A percentile compares a stretch with the other conserved stretches of the same genome.
phyloP scores from a whole-genome alignment of 768 basidiomycete species.

The Austroboletus eburneus region DNA sequence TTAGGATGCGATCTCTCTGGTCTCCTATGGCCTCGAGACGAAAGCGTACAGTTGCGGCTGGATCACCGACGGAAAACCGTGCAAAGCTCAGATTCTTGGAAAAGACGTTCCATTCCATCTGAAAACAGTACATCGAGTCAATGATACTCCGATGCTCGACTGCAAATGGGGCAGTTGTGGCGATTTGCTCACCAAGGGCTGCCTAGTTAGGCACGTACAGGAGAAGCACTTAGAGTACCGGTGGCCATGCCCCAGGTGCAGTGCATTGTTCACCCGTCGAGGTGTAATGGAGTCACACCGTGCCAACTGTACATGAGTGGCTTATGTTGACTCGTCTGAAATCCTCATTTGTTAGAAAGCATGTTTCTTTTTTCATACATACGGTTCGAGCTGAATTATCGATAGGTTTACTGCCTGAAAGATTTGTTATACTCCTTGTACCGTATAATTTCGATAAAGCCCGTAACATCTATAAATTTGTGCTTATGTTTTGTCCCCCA shows the following conservation, averaged over 20 bases:
- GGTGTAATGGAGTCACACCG: slow-evolving; percentile 17
- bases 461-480: neutral
- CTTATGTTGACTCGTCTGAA: neutral
- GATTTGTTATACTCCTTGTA: neutral
- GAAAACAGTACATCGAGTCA: slow-evolving; percentile 7
- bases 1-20: slow-evolving; percentile 11
- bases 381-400: neutral
- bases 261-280: slow-evolving; percentile 16
- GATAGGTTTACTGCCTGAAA: neutral
- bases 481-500: neutral
- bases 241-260: slow-evolving; percentile 24
- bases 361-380: neutral
- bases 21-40: slow-evolving; percentile 1
- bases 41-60: slow-evolving; percentile 11
- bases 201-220: slow-evolving; percentile 21
- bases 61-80: slow-evolving; percentile 7
- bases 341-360: neutral
- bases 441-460: neutral
- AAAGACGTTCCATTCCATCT: slow-evolving; percentile 16
- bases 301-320: slow-evolving; percentile 1
- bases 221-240: slow-evolving; percentile 20
- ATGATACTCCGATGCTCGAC: neutral
- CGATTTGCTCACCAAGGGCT: slow-evolving; percentile 11
- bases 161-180: slow-evolving; percentile 20
- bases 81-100: slow-evolving; percentile 10